Base-by-base conservation (phyloP, 257 asterid genomes). In the Knoxia roxburghii region DNA sequence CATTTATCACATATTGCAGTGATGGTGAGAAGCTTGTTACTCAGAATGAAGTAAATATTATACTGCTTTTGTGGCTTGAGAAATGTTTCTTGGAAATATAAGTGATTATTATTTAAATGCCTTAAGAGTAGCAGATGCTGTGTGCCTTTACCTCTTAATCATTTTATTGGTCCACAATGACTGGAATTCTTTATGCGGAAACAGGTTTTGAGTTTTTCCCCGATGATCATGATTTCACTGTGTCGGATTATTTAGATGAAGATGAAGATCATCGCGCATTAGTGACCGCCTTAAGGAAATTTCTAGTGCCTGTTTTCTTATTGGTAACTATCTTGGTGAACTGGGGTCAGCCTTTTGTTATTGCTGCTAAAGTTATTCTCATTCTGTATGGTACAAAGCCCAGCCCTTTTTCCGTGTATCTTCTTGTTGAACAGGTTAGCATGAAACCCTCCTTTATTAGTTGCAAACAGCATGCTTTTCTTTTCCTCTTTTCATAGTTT, bases 321-420 rank as follows among this genome's bases (percentile, higher is more conserved):
- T 9, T 75, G 59, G n/a, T 68, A 33, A 75, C 71, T 64, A 63
- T 80, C 68, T 56, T 82, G 72, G 15, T 54, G 74, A 80, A 83
- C 69, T 80, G 85, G 88, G 83, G 85, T 64, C 83, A 83, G 71
- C 88, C 85, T 9, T 15, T 80, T 18, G 71, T 65, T n/a, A 68
- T 75, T 48, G 78, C 77, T 33, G 73, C 77, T 48, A 83, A 77
- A 72, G 73, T 75, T 37, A 40, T 71, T 23, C 77, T 80, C 69
- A 63, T 73, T 56, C 77, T 83, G 67, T 65, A 71, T 33, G 43
- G 61, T 59, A 77, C 85, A 50, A 83, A 78, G 68, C 85, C 85
- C 21, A 53, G 70, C 71, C 80, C 83, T 65, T 72, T 80, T 54
- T 83, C 85, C 2, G 75, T 80, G 27, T 46, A 83, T 54, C 63